A percentile compares a stretch with the other conserved stretches of the same genome.
These are phyloP conservation scores for Penicillium angulare DNA, from an alignment of 495 filamentous ascomycete genomes.

Conservation along the genomic window DNA sequence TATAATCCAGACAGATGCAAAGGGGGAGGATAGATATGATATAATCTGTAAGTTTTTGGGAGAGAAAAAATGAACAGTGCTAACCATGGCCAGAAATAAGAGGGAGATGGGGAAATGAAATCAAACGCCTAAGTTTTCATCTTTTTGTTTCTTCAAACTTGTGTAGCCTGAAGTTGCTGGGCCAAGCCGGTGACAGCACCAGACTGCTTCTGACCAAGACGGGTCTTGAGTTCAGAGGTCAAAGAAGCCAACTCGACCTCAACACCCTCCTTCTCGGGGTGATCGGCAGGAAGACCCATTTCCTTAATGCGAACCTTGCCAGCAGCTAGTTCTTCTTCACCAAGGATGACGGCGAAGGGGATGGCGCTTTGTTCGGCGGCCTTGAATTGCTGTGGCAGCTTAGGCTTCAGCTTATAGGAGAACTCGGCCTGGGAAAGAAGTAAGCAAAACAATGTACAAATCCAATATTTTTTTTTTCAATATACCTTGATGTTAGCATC, in stretches of 20 bases:
- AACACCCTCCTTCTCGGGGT: constrained; percentile 84
- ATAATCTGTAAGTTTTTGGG: not conserved
- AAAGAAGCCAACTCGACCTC: constrained; percentile 61
- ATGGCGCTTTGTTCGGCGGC: constrained; percentile 68
- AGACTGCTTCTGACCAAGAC: constrained; percentile 23
- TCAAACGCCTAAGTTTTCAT: constrained; percentile 15
- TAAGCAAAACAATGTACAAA: not conserved
- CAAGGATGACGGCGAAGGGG: constrained; percentile 74
- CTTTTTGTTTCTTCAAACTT: constrained; percentile 17
- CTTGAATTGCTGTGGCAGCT: constrained; percentile 75
- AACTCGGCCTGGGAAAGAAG: constrained; percentile 61
- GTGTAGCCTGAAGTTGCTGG: constrained; percentile 22
- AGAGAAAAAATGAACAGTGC: not conserved
- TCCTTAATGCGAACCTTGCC: constrained; percentile 84
- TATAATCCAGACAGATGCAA: not conserved
- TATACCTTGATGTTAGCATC: constrained; percentile 72
- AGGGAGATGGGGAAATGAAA: constrained; percentile 3
- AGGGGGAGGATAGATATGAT: not conserved
- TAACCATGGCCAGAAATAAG: not conserved
- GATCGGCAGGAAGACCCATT: constrained; percentile 72
- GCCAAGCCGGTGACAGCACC: constrained; percentile 19
- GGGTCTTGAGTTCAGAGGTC: constrained; percentile 57
- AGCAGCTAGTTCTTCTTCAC: constrained; percentile 72
- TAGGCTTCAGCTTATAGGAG: constrained; percentile 76
- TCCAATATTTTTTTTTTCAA: not conserved